Evolutionary conservation across 2,329 filamentous ascomycete genomes (phyloP).

Genomic region (Corynespora cassiicola): DNA sequence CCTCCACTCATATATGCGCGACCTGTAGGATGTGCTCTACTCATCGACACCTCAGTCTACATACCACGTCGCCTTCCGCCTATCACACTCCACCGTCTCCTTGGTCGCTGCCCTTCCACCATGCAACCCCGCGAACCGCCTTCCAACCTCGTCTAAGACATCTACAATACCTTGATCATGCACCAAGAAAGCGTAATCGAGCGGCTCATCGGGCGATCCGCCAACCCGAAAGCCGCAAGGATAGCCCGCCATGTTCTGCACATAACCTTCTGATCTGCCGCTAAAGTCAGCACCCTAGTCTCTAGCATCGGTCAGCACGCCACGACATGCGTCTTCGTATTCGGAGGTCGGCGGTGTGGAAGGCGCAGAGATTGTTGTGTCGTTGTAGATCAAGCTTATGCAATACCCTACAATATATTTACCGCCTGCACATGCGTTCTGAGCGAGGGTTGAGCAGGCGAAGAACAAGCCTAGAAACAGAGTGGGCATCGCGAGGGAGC

Average conservation of each 20-base stretch:
- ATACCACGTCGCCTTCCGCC: constrained; percentile 20
- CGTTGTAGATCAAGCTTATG: constrained; percentile 20
- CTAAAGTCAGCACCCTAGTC: constrained; percentile 26
- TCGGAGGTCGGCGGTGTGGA: constrained; percentile 16
- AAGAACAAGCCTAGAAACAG: too few relatives aligned
- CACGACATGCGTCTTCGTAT: constrained; percentile 21
- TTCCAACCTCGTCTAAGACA: constrained; percentile 25
- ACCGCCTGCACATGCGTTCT: constrained; percentile 12
- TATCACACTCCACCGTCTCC: constrained; percentile 24
- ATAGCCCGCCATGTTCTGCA: constrained; percentile 15
- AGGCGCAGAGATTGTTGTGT: constrained; percentile 14
- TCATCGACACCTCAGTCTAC: too few relatives aligned
- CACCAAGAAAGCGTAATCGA: constrained; percentile 23
- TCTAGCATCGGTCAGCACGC: constrained; percentile 22
- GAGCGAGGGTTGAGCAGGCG: constrained; percentile 1
- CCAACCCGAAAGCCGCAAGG: constrained; percentile 25
- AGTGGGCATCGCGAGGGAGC: too few relatives aligned
- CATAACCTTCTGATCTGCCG: constrained; percentile 22
- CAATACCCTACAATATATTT: constrained; percentile 18
- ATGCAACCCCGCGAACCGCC: constrained; percentile 23
- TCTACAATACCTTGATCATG: constrained; percentile 30
- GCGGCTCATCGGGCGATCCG: constrained; percentile 15
- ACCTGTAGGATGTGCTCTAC: too few relatives aligned
- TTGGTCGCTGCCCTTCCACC: constrained; percentile 23
- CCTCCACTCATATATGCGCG: too few relatives aligned